phyloP scores from a whole-genome alignment of 2,329 filamentous ascomycete species.

The Plenodomus biglobosus region DNA sequence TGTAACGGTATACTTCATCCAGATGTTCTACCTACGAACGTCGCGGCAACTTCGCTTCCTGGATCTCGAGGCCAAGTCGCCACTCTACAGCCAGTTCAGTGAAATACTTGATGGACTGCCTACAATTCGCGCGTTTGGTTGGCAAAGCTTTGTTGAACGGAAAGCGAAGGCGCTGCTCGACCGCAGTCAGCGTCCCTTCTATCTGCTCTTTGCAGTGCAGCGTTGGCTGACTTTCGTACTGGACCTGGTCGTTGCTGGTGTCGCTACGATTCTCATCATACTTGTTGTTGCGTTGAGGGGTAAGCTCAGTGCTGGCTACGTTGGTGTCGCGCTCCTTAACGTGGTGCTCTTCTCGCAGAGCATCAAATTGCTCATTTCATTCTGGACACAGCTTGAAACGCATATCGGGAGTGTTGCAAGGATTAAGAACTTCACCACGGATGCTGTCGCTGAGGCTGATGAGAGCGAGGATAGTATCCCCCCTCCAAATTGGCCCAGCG shows the following conservation, averaged over 20 bases:
- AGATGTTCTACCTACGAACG: conserved; percentile 52
- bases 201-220: conserved; percentile 51
- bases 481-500: conserved; percentile 48
- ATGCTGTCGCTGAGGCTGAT: conserved; percentile 51
- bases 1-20: conserved; percentile 45
- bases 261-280: conserved; percentile 44
- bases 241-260: conserved; percentile 45
- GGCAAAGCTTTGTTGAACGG: conserved; percentile 46
- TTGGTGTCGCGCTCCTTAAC: conserved; percentile 58
- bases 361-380: conserved; percentile 54
- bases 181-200: conserved; percentile 48
- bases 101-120: conserved; percentile 53
- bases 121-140: conserved; percentile 56
- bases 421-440: conserved; percentile 56
- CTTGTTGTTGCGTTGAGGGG: conserved; percentile 40
- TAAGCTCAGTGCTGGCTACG: conserved; percentile 51
- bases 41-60: conserved; percentile 54
- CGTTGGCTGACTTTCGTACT: conserved; percentile 49
- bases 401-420: conserved; percentile 59
- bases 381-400: conserved; percentile 62
- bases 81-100: conserved; percentile 55
- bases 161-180: conserved; percentile 46
- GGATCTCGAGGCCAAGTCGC: conserved; percentile 55
- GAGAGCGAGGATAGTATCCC: conserved; percentile 53
- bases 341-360: conserved; percentile 57